Base-by-base conservation (phyloP, 352 stramenopile species). In the Phytopythium chamaehyphon region DNA sequence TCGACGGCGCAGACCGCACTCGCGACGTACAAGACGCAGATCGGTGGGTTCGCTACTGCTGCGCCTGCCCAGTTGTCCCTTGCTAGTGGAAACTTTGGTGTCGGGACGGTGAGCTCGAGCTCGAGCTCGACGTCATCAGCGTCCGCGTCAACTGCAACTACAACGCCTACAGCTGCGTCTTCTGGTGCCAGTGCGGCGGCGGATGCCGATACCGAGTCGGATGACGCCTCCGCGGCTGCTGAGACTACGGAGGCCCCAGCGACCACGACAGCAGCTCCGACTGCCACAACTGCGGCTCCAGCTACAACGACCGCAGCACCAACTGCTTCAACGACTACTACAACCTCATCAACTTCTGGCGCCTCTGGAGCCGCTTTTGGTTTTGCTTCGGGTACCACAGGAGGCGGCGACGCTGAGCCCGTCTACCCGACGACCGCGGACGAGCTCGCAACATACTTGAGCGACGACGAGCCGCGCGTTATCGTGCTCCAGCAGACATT, bases 401-500 rank as follows among this genome's bases (percentile, higher is more conserved):
- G 68, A n/a, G 68, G 68, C 3, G 64, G 64, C 48, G 53, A 40
- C 23, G 47, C 61, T 9, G 36, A 54, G 6, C 51, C 60, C 1
- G 57, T 71, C 10, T 71, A 71, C 47, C 68, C 68, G 3, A 70
- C 39, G 10, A 62, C 48, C 10, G 64, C 62, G 56, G 51, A 57
- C 15, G 42, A 74, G 31, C 61, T 77, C 11, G 62, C 62, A 36
- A 39, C 38, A 2, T 68, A 64, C 35, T 59, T 73, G 26, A 58
- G 40, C 14, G 62, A 70, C 46, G 42, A 39, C 16, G 47, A 53
- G 33, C 49, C 69, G 1, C 47, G 62, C 19, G 64, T 80, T 7
- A 74, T 80, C 33, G 56, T 76, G 18, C 56, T 80, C n/a, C 57
- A 69, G 50, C 61, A 71, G 47, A 50, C 16, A 2, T 75, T 78